Base-by-base conservation (phyloP, 208 protist species). In the Trypanosoma rangeli region DNA sequence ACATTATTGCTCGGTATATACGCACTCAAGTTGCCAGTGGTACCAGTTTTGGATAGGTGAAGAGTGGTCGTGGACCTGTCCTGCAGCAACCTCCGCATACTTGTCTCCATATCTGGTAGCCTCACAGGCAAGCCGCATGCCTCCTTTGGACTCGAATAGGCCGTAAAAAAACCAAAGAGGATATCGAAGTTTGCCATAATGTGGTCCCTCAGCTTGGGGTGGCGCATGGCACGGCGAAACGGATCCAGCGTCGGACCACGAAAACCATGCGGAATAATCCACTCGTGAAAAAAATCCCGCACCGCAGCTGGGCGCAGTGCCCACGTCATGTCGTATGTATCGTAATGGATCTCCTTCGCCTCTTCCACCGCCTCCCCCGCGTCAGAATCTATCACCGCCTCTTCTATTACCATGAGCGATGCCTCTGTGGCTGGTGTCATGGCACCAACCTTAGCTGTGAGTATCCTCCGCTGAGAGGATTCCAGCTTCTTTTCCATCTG, bases 61-160 rank as follows among this genome's bases (percentile, higher is more conserved):
- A 3, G 15, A 10, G n/a, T 46, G 42, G 3, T 46, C 15, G 2
- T 18, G 8, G 42, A 9, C 42, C 15, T 16, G 42, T 46, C 42
- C 13, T 20, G 42, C 42, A 53, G 16, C 49, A 53, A 26, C 28
- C 29, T 53, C n/a, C 28, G 61, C 16, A 28, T 37, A 28, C 24
- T 62, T 54, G 16, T 26, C 13, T 52, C 28, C 18, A 15, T 58
- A 18, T 69, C 63, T 20, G n/a, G 37, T 0, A 18, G 7, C 7
- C 9, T 3, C 1, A 33, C 44, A 8, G 82, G 83, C 28, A 89
- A 80, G 5, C 88, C 88, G 35, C 69, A 65, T 3, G 82, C 80
- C 68, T 94, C 88, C 46, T 72, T 74, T 33, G 88, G 83, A 29
- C 64, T 74, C 37, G 83, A 68, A 56, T 83, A 91, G 42, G 53